Evolutionary conservation across 148 eudicot species (phyloP), one percentile per base, ranked within the genome.

Genomic region (Camellia lanceoleosa): DNA sequence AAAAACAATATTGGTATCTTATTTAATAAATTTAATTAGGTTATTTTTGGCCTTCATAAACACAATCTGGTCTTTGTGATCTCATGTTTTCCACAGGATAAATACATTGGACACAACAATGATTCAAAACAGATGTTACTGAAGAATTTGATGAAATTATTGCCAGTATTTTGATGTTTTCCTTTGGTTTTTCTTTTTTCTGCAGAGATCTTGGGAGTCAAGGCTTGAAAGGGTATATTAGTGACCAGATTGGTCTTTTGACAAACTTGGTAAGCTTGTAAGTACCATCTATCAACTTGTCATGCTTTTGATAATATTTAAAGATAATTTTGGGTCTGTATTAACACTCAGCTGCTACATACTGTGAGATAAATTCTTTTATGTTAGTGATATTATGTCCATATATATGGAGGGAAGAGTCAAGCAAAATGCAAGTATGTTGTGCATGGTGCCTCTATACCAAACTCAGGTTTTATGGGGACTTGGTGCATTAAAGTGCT

Each of bases 201-300:
- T 80, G 63, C 90, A 95, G 99, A 82, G 97, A 95, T 82, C 95
- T 95, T 77, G 93, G 93, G 75, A 95, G 95, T 81, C 99, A 95
- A 82, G n/a, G n/a, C n/a, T n/a, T n/a, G n/a, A n/a, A n/a, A n/a
- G n/a, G n/a, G n/a, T n/a, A n/a, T n/a, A n/a, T n/a, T n/a, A n/a
- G n/a, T n/a, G n/a, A n/a, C n/a, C n/a, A n/a, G n/a, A n/a, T n/a
- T n/a, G n/a, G n/a, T n/a, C n/a, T n/a, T n/a, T n/a, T n/a, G n/a
- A n/a, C n/a, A n/a, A n/a, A n/a, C n/a, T n/a, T n/a, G n/a, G n/a
- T n/a, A n/a, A n/a, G n/a, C n/a, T n/a, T n/a, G n/a, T n/a, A n/a
- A n/a, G n/a, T n/a, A n/a, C n/a, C n/a, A n/a, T n/a, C n/a, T n/a
- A n/a, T n/a, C n/a, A n/a, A n/a, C n/a, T n/a, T n/a, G n/a, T n/a